phyloP scores from a whole-genome alignment of 2,329 filamentous ascomycete species.

The Xylariaceae sp. region DNA sequence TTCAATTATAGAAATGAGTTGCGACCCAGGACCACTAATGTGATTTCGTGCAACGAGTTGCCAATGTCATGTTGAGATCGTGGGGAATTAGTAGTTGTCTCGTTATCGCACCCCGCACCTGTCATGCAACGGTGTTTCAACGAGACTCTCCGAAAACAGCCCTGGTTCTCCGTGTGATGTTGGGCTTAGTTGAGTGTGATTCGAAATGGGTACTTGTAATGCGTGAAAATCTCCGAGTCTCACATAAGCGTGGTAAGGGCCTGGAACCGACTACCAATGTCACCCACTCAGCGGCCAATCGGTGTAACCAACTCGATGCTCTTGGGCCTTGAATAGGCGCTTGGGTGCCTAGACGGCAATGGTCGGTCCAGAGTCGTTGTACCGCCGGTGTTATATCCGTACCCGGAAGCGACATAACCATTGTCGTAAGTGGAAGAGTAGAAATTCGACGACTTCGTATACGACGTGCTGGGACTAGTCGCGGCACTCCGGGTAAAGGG shows the following conservation, averaged over 20 bases:
- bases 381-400: constrained; percentile 42
- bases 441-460: constrained; percentile 46
- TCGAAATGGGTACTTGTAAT: constrained; percentile 20
- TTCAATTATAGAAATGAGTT: neutral
- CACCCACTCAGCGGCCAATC: constrained; percentile 48
- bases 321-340: constrained; percentile 59
- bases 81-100: constrained; percentile 20
- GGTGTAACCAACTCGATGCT: constrained; percentile 68
- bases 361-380: constrained; percentile 52
- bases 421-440: constrained; percentile 59
- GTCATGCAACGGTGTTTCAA: constrained; percentile 25
- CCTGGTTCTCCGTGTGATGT: constrained; percentile 19
- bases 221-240: constrained; percentile 25
- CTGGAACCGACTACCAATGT: constrained; percentile 14
- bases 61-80: constrained; percentile 12
- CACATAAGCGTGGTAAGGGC: constrained; percentile 22
- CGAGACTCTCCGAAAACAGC: constrained; percentile 16
- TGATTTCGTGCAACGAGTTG: constrained; percentile 12
- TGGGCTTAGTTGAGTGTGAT: constrained; percentile 23
- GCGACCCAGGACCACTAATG: constrained; percentile 9
- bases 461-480: constrained; percentile 57
- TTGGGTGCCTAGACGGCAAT: constrained; percentile 57
- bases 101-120: constrained; percentile 31
- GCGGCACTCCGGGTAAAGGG: constrained; percentile 56
- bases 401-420: constrained; percentile 42